Evolutionary conservation across 2,329 filamentous ascomycete species (phyloP).

Genomic region (Ophiobolus disseminans): DNA sequence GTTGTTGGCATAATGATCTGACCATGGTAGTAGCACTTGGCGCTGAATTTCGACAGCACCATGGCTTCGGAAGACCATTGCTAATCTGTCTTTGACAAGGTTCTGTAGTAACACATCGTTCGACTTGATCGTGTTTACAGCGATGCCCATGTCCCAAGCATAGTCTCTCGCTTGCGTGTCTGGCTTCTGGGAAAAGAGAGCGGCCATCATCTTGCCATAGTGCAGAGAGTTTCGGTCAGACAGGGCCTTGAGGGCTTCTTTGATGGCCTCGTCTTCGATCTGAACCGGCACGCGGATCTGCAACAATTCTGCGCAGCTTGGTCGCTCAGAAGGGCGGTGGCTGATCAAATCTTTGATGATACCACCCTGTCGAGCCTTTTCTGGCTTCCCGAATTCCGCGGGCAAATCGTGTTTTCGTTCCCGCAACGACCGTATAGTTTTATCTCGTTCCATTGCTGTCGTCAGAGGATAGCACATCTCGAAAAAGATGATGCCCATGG

Average conservation of each 20-base stretch:
- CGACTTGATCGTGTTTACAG: conserved; percentile 42
- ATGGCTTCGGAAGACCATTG: conserved; percentile 83
- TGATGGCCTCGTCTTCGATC: conserved; percentile 90
- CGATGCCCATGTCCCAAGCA: conserved; percentile 56
- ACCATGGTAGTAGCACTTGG: conserved; percentile 80
- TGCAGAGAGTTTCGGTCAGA: conserved; percentile 85
- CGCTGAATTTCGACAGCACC: conserved; percentile 83
- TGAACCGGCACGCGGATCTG: conserved; percentile 86
- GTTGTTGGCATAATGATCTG: conserved; percentile 71
- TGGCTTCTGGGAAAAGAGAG: conserved; percentile 75
- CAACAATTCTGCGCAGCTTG: conserved; percentile 81
- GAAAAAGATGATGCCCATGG: conserved; percentile 95
- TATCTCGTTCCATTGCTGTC: conserved; percentile 69
- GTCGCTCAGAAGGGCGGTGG: conserved; percentile 82
- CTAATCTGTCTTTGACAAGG: conserved; percentile 75
- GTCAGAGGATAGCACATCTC: conserved; percentile 82
- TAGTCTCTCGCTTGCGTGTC: conserved; percentile 79
- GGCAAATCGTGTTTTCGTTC: conserved; percentile 74
- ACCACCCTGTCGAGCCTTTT: conserved; percentile 72
- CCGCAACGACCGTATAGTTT: conserved; percentile 72
- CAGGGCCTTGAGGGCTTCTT: conserved; percentile 79
- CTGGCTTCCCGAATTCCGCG: conserved; percentile 72
- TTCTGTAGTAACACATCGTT: conserved; percentile 73
- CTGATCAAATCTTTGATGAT: conserved; percentile 82
- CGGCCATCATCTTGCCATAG: conserved; percentile 87